Percentiles rank a stretch among this genome's conserved stretches.
Evolutionary conservation across 768 basidiomycete species (phyloP).

Genomic region (Phlegmacium glaucopus): DNA sequence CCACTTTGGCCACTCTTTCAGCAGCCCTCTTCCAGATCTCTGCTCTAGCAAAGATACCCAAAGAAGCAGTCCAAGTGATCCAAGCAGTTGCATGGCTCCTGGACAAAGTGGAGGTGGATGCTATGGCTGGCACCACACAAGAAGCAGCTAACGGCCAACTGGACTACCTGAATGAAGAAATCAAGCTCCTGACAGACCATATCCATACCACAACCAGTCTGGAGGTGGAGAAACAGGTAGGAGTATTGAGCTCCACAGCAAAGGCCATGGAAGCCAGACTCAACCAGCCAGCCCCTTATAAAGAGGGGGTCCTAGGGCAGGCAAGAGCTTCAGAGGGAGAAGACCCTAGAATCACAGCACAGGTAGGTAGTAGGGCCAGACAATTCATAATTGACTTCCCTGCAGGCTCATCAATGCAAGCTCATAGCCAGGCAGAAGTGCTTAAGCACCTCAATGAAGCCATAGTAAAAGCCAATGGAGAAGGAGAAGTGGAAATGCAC

Average conservation of each 20-base stretch:
- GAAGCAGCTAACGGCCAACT: no score
- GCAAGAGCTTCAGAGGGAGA: background rate
- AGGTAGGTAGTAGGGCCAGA: no score
- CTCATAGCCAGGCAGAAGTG: background rate
- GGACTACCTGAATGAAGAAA: no score
- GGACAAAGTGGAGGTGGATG: no score
- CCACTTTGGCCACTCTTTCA: no score
- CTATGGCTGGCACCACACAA: no score
- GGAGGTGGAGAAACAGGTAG: background rate
- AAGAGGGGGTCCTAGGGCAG: background rate
- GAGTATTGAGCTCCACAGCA: background rate
- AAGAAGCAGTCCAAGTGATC: no score
- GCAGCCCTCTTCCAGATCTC: no score
- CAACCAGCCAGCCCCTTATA: background rate
- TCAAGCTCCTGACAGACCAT: background rate
- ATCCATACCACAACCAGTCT: background rate
- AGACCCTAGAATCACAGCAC: no score
- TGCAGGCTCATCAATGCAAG: background rate
- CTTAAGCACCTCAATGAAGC: background rate
- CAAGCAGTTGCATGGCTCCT: no score
- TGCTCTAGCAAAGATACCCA: no score
- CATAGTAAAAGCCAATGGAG: background rate
- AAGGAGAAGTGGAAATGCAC: background rate
- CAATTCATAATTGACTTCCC: background rate
- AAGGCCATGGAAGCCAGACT: background rate